Evolutionary conservation across 169 alveolate genomes (phyloP), one percentile per base, ranked within the genome.

Genomic region (Plasmodium coatneyi): DNA sequence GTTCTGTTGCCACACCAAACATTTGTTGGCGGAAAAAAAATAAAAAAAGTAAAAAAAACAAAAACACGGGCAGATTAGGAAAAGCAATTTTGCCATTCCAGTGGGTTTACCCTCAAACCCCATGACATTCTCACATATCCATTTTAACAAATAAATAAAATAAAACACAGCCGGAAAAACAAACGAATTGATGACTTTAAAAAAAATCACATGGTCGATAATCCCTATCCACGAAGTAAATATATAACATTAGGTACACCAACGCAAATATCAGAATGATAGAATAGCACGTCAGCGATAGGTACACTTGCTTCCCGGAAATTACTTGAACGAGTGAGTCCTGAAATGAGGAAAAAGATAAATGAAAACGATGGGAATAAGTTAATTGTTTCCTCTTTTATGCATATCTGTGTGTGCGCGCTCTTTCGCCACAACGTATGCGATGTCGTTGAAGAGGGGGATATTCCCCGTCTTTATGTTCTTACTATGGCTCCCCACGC

Each of bases 401-500:
- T 74, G 32, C 19, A 25, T 74, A 14, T 72, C 4, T 72, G 34
- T 25, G 43, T 12, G 60, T 74, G 54, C 22, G 28, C n/a, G 5
- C 14, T 19, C n/a, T 66, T 66, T 19, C 36, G 39, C 76, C 36
- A 66, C 76, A 66, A 28, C 76, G 14, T 22, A 66, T 66, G 36
- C 36, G 76, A 66, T 66, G 76, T 22, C 76, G 76, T 25, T 19
- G 36, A 19, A 22, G 36, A 25, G 36, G 14, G 36, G 76, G 1
- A 25, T n/a, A 9, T 66, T 66, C 36, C 43, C 43, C 25, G 32
- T 74, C 43, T 10, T 32, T 74, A 34, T 74, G 36, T 39, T 74
- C 82, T 14, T 87, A 87, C 93, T 56, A 87, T 66, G 16, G 80
- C 82, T 87, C 93, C 93, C 93, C 93, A 87, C 2, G 93, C 87